Percentiles rank a stretch among this genome's conserved stretches.
phyloP scores from a whole-genome alignment of 805 yeast species.

The Yamadazyma olivae region DNA sequence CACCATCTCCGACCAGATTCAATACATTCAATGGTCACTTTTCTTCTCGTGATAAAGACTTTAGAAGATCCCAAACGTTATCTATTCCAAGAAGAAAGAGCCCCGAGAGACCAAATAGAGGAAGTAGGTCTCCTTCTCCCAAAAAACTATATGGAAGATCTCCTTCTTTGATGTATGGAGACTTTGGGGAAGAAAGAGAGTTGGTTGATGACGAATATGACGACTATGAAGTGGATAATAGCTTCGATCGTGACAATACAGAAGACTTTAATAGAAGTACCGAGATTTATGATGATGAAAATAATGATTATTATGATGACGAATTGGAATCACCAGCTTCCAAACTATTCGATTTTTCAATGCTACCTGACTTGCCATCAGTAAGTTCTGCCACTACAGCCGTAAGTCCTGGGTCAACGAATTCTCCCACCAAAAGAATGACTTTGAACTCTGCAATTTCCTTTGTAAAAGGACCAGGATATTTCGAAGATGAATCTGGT shows the following conservation, averaged over 20 bases:
- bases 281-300: conserved; percentile 4
- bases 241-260: conserved; percentile 6
- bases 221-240: conserved; percentile 6
- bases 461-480: conserved; percentile 30
- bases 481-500: conserved; percentile 6
- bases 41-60: not conserved
- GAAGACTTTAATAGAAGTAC: not conserved
- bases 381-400: conserved; percentile 5
- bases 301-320: conserved; percentile 3
- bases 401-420: conserved; percentile 2
- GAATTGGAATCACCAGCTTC: conserved; percentile 9
- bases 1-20: conserved; percentile 8
- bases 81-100: conserved; percentile 1
- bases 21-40: conserved; percentile 5
- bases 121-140: conserved; percentile 26
- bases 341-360: conserved; percentile 14
- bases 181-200: conserved; percentile 1
- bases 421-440: conserved; percentile 16
- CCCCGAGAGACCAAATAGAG: conserved; percentile 1
- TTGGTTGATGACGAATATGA: conserved; percentile 1
- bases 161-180: conserved; percentile 18
- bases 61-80: conserved; percentile 1
- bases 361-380: conserved; percentile 31
- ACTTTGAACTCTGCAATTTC: conserved; percentile 24
- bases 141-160: conserved; percentile 20